phyloP scores from a whole-genome alignment of 1,139 yeast species.

The Taphrina communis region DNA sequence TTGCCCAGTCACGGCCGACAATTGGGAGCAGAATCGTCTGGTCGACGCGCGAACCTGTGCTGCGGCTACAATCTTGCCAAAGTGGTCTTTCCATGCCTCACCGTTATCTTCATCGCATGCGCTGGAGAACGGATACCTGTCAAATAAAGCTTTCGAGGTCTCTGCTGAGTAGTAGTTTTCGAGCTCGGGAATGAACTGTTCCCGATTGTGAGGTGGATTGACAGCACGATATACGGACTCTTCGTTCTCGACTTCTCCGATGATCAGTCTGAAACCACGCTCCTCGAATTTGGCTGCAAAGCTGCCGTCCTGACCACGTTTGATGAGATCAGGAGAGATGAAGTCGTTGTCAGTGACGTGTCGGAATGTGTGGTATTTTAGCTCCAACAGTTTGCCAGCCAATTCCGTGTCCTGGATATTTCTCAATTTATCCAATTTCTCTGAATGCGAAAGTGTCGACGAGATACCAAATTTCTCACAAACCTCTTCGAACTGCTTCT shows the following conservation, averaged over 20 bases:
- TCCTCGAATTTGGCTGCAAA: conserved; percentile 50
- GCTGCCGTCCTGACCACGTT: conserved; percentile 52
- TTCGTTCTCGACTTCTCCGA: conserved; percentile 56
- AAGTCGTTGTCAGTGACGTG: conserved; percentile 55
- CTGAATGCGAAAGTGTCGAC: conserved; percentile 34
- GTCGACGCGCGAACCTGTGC: conserved; percentile 55
- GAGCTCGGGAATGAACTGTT: conserved; percentile 61
- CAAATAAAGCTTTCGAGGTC: conserved; percentile 50
- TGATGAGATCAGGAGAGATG: conserved; percentile 50
- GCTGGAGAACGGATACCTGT: conserved; percentile 49
- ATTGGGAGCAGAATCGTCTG: conserved; percentile 50
- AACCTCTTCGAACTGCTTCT: conserved; percentile 54
- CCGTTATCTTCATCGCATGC: conserved; percentile 42
- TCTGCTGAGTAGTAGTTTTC: conserved; percentile 53
- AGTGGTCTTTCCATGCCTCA: conserved; percentile 47
- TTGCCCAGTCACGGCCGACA: conserved; percentile 36
- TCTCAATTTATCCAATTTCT: conserved; percentile 49
- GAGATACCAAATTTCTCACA: conserved; percentile 47
- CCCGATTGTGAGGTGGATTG: conserved; percentile 63
- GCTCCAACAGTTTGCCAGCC: conserved; percentile 50
- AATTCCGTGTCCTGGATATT: conserved; percentile 47
- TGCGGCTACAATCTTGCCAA: conserved; percentile 54
- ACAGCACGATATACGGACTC: conserved; percentile 51
- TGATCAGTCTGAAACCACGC: conserved; percentile 50
- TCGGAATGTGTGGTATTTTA: conserved; percentile 54